A percentile compares a stretch with the other conserved stretches of the same genome.
Conservation (phyloP, 2,329 filamentous ascomycete species). For the Epichloe brachyelytri region DNA sequence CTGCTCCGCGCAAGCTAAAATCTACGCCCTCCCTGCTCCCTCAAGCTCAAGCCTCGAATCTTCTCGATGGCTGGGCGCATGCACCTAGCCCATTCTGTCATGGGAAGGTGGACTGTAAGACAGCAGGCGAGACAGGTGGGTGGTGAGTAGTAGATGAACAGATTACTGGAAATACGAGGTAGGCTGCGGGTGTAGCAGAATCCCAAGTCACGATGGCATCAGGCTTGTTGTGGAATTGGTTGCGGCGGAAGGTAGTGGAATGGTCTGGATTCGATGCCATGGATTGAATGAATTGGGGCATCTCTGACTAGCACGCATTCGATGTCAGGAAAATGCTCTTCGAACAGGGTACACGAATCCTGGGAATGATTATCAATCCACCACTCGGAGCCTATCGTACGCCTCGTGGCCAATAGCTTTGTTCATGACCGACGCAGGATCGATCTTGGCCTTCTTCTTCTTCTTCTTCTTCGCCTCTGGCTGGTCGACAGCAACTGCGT, state of each 20-base stretch:
- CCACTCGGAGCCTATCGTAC: constrained; percentile 41
- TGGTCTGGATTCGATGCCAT: not conserved
- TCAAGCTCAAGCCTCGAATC: not conserved
- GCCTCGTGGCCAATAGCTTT: constrained; percentile 24
- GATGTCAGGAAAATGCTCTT: not conserved
- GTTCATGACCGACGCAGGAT: no score
- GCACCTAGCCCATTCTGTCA: no score
- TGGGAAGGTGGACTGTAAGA: no score
- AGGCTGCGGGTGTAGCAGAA: not conserved
- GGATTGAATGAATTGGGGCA: not conserved
- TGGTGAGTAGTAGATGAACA: no score
- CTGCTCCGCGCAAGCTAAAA: no score
- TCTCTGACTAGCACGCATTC: not conserved
- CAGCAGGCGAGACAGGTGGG: no score
- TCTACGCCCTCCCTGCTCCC: no score
- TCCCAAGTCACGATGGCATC: constrained; percentile 1
- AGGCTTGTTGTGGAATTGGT: not conserved
- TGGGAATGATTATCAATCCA: constrained; percentile 28
- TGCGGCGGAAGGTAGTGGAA: not conserved
- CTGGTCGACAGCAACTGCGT: no score
- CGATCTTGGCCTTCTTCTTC: no score
- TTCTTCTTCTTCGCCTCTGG: no score
- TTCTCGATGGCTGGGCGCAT: not conserved
- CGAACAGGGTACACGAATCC: not conserved
- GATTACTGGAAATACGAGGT: not conserved